These are phyloP conservation scores for Melampsora americana DNA, from an alignment of 1,284 basidiomycete genomes.

Conservation along the genomic window DNA sequence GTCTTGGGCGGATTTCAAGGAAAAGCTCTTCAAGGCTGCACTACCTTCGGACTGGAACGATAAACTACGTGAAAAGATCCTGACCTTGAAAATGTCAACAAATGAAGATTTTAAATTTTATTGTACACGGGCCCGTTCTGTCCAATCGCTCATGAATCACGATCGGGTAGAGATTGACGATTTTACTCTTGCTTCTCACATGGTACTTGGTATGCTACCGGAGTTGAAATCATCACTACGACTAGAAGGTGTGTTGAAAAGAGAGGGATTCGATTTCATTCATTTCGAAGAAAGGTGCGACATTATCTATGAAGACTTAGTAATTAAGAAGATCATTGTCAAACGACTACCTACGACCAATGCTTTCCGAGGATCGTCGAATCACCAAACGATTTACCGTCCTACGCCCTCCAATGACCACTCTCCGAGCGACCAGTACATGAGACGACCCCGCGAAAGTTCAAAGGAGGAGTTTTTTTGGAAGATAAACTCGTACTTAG, in stretches of 20 bases:
- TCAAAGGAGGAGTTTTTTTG: not conserved
- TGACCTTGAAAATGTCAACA: not conserved
- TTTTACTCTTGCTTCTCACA: not conserved
- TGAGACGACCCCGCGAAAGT: not conserved
- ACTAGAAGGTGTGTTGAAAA: too few relatives aligned
- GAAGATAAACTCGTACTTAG: constrained; percentile 9
- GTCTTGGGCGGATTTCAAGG: constrained; percentile 9
- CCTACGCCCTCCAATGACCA: not conserved
- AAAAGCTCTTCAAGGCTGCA: not conserved
- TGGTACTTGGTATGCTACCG: not conserved
- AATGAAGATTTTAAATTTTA: not conserved
- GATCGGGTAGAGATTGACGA: not conserved
- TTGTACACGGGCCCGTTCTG: not conserved
- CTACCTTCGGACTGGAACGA: not conserved
- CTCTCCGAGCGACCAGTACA: not conserved
- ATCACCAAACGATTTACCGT: not conserved
- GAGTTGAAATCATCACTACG: not conserved
- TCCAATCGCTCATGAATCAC: constrained; percentile 13
- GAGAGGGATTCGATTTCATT: not conserved
- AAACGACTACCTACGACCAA: not conserved
- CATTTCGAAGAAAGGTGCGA: not conserved
- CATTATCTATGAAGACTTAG: not conserved
- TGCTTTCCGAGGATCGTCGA: too few relatives aligned
- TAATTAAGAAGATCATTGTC: not conserved
- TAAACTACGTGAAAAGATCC: not conserved